Evolutionary conservation across 352 stramenopile species (phyloP).

Genomic region (Phytophthora capsici): DNA sequence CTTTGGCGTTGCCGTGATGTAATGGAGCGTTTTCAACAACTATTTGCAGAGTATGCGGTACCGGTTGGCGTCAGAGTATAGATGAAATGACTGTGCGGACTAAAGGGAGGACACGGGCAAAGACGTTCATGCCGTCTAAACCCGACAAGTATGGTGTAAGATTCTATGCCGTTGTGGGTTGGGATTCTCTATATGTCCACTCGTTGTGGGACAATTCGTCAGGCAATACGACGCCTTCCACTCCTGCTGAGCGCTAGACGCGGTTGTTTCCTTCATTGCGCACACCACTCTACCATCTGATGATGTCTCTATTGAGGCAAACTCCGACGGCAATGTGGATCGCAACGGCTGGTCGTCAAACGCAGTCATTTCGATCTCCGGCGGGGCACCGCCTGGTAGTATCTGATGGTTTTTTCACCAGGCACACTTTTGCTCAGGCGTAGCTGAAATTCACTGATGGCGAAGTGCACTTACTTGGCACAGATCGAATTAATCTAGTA

Average conservation of each 20-base stretch:
- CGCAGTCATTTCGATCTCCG: background rate
- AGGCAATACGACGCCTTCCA: background rate
- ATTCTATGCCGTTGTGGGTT: conserved; percentile 7
- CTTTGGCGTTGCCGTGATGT: conserved; percentile 5
- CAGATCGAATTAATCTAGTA: background rate
- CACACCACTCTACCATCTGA: background rate
- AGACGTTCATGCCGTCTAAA: background rate
- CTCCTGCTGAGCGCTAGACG: conserved; percentile 1
- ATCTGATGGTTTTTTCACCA: conserved; percentile 12
- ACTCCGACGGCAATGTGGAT: conserved; percentile 3
- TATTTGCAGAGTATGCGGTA: conserved; percentile 6
- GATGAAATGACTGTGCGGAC: conserved; percentile 16
- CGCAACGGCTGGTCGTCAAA: conserved; percentile 11
- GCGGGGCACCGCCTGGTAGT: background rate
- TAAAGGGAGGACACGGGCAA: background rate
- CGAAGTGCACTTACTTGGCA: background rate
- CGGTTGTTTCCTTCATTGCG: background rate
- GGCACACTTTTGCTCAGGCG: conserved; percentile 1
- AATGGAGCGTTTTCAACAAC: conserved; percentile 11
- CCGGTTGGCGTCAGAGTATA: conserved; percentile 14
- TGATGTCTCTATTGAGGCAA: background rate
- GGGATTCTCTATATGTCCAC: background rate
- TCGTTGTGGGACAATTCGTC: conserved; percentile 15
- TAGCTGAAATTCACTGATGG: background rate
- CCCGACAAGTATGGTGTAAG: conserved; percentile 3